Percentiles rank a stretch among this genome's conserved stretches.
Evolutionary conservation across 495 filamentous ascomycete genomes (phyloP).

Genomic region (Parathielavia appendiculata): DNA sequence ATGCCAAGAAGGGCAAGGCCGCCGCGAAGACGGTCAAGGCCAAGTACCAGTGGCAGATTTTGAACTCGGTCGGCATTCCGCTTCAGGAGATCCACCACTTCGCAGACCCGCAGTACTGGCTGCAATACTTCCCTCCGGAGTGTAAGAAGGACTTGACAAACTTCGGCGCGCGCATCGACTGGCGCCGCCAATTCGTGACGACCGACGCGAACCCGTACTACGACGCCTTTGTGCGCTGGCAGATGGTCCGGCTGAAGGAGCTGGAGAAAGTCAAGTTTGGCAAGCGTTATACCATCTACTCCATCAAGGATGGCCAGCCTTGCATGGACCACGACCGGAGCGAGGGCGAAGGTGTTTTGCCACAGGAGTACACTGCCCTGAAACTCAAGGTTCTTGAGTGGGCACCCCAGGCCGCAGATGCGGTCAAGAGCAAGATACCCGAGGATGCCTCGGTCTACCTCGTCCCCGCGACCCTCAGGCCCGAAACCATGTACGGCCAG

Average conservation of each 20-base stretch:
- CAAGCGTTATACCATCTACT: slow-evolving; percentile 91
- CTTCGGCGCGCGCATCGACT: slow-evolving; percentile 83
- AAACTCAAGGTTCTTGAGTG: slow-evolving; percentile 89
- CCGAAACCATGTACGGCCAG: slow-evolving; percentile 98
- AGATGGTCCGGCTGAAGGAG: slow-evolving; percentile 90
- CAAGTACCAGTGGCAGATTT: slow-evolving; percentile 54
- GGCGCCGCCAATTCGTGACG: slow-evolving; percentile 86
- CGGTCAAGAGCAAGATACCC: slow-evolving; percentile 72
- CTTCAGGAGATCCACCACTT: slow-evolving; percentile 85
- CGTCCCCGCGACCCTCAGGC: slow-evolving; percentile 83
- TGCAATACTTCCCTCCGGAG: slow-evolving; percentile 74
- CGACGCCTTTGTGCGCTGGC: slow-evolving; percentile 93
- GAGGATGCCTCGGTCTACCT: slow-evolving; percentile 78
- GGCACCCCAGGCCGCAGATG: slow-evolving; percentile 62
- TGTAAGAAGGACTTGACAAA: slow-evolving; percentile 75
- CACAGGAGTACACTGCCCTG: slow-evolving; percentile 88
- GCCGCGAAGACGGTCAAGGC: slow-evolving; percentile 85
- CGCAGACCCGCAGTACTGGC: slow-evolving; percentile 76
- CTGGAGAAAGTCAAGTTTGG: slow-evolving; percentile 92
- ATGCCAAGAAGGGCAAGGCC: slow-evolving; percentile 89
- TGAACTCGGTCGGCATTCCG: slow-evolving; percentile 72
- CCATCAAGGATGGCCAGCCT: slow-evolving; percentile 92
- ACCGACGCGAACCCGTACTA: slow-evolving; percentile 98
- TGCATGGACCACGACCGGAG: slow-evolving; percentile 97
- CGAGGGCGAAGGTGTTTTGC: slow-evolving; percentile 82